These are phyloP conservation scores for Rhizoclosmatium sp. DNA, from an alignment of 192 early-diverging fungal species.

Conservation along the genomic window DNA sequence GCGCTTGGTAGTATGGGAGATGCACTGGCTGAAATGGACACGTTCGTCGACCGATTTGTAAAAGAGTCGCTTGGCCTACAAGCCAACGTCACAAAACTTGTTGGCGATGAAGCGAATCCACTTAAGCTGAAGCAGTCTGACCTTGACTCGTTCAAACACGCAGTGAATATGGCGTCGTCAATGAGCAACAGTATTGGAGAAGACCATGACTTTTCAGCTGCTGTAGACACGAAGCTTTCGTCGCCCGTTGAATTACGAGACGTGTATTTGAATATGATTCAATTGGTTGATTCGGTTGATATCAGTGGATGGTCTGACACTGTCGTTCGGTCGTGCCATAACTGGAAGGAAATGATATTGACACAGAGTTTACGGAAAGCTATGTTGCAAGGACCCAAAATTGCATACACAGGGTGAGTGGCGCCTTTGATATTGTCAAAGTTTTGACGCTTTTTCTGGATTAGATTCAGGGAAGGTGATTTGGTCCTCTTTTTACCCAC, in stretches of 20 bases:
- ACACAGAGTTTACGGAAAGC: slow-evolving; percentile 13
- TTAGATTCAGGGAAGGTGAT: slow-evolving; percentile 52
- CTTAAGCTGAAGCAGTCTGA: slow-evolving; percentile 1
- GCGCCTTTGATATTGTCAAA: neutral
- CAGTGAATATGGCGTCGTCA: slow-evolving; percentile 7
- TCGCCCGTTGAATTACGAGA: slow-evolving; percentile 1
- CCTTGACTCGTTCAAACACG: neutral
- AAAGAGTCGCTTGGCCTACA: neutral
- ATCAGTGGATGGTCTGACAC: slow-evolving; percentile 12
- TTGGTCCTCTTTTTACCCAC: slow-evolving; percentile 59
- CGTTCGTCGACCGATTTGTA: neutral
- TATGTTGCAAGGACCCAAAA: neutral
- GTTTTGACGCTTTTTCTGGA: slow-evolving; percentile 8
- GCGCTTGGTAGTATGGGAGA: slow-evolving; percentile 23
- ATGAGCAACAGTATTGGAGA: slow-evolving; percentile 17
- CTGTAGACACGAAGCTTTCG: neutral
- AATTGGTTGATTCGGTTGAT: slow-evolving; percentile 26
- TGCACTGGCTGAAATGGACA: slow-evolving; percentile 24
- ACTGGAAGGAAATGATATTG: slow-evolving; percentile 11
- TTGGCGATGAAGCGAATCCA: neutral
- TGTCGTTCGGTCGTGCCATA: slow-evolving; percentile 8
- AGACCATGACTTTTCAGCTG: neutral
- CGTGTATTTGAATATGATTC: slow-evolving; percentile 28
- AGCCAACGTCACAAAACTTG: neutral
- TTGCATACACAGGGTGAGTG: slow-evolving; percentile 26